Conservation (phyloP, 1,139 yeast genomes). For the Kluyveromyces sp. region DNA sequence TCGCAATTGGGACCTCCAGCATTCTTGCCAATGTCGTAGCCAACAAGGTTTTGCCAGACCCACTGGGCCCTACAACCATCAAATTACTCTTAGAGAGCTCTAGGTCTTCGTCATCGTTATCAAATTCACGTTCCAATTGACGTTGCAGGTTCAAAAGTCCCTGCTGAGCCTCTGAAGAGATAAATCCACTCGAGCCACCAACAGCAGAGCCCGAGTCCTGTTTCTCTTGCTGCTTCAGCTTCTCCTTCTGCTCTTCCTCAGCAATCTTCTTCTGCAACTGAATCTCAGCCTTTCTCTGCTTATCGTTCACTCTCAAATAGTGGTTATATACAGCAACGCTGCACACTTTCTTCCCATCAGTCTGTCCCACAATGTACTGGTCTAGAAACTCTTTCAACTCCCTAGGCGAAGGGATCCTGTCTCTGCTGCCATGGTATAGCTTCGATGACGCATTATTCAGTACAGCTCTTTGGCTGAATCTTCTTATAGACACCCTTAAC, state of each 20-base stretch:
- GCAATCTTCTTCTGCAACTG: constrained; percentile 17
- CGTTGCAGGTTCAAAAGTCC: constrained; percentile 27
- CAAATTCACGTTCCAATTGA: constrained; percentile 24
- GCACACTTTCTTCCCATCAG: constrained; percentile 43
- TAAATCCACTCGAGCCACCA: constrained; percentile 11
- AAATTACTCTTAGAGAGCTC: constrained; percentile 47
- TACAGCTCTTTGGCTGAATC: not conserved
- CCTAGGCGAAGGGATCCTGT: constrained; percentile 39
- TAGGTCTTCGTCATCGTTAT: constrained; percentile 30
- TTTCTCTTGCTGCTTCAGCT: constrained; percentile 16
- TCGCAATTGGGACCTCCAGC: constrained; percentile 46
- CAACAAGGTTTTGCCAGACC: constrained; percentile 48
- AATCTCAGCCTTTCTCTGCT: constrained; percentile 24
- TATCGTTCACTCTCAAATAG: constrained; percentile 40
- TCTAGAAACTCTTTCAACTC: constrained; percentile 39
- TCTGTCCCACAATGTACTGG: constrained; percentile 46
- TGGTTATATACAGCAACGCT: constrained; percentile 54
- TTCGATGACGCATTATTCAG: constrained; percentile 4
- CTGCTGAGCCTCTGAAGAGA: constrained; percentile 28
- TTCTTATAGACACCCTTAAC: constrained; percentile 5
- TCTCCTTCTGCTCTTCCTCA: constrained; percentile 14
- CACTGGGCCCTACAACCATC: constrained; percentile 48
- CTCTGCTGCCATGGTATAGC: constrained; percentile 1
- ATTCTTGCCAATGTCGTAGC: constrained; percentile 45
- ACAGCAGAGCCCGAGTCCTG: constrained; percentile 7